Percentiles rank a stretch among this genome's conserved stretches.
phyloP scores from a whole-genome alignment of 2,329 filamentous ascomycete species.

The Falciphora oryzae region DNA sequence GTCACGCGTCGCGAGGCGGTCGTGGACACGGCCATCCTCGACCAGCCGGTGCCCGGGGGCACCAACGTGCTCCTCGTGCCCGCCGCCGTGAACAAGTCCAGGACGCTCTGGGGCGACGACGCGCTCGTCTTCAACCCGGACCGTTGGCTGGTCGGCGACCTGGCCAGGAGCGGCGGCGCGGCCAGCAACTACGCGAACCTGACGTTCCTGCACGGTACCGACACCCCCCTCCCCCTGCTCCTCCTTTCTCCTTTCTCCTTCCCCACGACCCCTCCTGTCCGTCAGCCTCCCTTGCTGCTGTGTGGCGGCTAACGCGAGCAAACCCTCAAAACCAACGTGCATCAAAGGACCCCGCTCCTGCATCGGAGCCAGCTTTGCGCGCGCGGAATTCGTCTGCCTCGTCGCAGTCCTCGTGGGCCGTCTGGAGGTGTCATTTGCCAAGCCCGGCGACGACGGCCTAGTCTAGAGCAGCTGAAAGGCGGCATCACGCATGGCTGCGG shows the following conservation, averaged over 20 bases:
- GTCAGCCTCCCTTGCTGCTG: background rate
- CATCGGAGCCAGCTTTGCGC: constrained; percentile 3
- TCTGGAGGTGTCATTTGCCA: background rate
- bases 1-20: constrained; percentile 56
- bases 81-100: background rate
- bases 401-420: background rate
- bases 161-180: constrained; percentile 1
- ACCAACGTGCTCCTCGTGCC: constrained; percentile 28
- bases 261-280: background rate
- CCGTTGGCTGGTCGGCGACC: constrained; percentile 1
- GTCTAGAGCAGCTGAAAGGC: no score
- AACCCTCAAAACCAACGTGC: background rate
- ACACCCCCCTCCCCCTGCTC: background rate
- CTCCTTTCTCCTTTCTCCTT: background rate
- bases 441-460: background rate
- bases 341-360: constrained; percentile 3
- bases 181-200: constrained; percentile 1
- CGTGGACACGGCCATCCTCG: constrained; percentile 49
- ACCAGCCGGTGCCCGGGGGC: constrained; percentile 57
- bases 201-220: constrained; percentile 2
- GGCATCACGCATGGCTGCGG: no score
- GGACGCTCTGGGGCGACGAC: constrained; percentile 2
- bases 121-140: background rate
- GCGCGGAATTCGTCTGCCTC: constrained; percentile 3
- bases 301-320: background rate